These are phyloP conservation scores for Plectosphaerella cucumerina DNA, from an alignment of 2,329 filamentous ascomycete genomes.

Conservation along the genomic window DNA sequence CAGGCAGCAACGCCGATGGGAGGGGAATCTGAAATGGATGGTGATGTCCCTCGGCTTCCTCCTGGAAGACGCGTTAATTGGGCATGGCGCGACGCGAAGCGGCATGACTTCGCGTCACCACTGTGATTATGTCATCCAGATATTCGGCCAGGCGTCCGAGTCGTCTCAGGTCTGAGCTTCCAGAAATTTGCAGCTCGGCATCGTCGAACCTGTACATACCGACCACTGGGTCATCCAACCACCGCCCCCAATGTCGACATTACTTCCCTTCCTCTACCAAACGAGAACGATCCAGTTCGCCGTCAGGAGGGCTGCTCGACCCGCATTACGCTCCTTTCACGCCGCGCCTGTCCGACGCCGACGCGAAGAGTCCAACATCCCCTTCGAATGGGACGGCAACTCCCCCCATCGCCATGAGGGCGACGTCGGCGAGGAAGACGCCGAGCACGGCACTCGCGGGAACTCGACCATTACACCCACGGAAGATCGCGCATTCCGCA, in stretches of 20 bases:
- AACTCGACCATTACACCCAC: conserved; percentile 52
- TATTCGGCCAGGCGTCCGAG: not conserved
- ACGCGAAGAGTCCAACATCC: conserved; percentile 30
- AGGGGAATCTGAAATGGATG: not conserved
- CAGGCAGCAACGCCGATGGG: no score
- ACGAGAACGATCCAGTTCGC: conserved; percentile 54
- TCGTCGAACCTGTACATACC: not conserved
- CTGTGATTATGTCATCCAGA: not conserved
- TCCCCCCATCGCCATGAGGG: conserved; percentile 10
- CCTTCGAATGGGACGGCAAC: conserved; percentile 44
- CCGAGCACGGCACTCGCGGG: not conserved
- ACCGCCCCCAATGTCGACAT: conserved; percentile 25
- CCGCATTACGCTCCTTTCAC: conserved; percentile 13
- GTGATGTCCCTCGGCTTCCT: not conserved
- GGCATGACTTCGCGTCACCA: conserved; percentile 4
- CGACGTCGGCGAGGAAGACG: not conserved
- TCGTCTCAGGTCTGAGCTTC: not conserved
- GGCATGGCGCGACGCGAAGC: conserved; percentile 5
- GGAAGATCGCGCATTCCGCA: conserved; percentile 55
- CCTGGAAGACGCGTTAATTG: conserved; percentile 4
- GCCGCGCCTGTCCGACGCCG: conserved; percentile 17
- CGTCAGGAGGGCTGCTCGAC: conserved; percentile 18
- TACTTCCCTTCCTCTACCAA: conserved; percentile 68
- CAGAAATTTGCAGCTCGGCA: not conserved
- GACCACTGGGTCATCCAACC: not conserved